A percentile compares a stretch with the other conserved stretches of the same genome.
These are phyloP conservation scores for Leishmania mexicana DNA, from an alignment of 208 protist genomes.

Conservation along the genomic window DNA sequence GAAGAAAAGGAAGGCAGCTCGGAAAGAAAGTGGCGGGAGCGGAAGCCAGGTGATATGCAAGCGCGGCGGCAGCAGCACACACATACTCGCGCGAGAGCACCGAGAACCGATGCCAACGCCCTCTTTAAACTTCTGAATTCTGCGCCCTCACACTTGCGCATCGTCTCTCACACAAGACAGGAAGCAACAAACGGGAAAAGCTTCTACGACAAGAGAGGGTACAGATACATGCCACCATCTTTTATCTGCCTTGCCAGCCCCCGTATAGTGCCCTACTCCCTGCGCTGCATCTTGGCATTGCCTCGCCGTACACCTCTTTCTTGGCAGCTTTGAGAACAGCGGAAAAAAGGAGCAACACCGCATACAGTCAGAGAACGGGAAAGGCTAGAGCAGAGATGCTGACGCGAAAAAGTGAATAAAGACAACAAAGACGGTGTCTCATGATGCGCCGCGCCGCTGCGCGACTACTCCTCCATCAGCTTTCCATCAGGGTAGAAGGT, in stretches of 20 bases:
- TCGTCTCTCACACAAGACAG: not conserved
- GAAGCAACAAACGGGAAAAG: not conserved
- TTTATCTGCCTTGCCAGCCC: not conserved
- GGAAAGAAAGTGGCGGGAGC: not conserved
- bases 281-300: not conserved
- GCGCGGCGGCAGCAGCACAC: not conserved
- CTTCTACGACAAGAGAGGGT: not conserved
- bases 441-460: not conserved
- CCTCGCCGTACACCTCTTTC: not conserved
- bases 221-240: constrained; percentile 1
- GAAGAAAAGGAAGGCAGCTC: not conserved
- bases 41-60: not conserved
- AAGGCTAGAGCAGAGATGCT: not conserved
- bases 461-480: constrained; percentile 26
- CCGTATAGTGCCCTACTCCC: not conserved
- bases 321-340: not conserved
- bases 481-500: constrained; percentile 71
- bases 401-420: not conserved
- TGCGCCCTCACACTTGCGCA: not conserved
- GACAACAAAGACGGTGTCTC: not conserved
- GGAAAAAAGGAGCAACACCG: not conserved
- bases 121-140: not conserved
- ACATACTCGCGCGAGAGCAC: not conserved
- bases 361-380: constrained; percentile 2
- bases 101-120: not conserved